Evolutionary conservation across 257 asterid species (phyloP).

Genomic region (Eustoma russellianum): DNA sequence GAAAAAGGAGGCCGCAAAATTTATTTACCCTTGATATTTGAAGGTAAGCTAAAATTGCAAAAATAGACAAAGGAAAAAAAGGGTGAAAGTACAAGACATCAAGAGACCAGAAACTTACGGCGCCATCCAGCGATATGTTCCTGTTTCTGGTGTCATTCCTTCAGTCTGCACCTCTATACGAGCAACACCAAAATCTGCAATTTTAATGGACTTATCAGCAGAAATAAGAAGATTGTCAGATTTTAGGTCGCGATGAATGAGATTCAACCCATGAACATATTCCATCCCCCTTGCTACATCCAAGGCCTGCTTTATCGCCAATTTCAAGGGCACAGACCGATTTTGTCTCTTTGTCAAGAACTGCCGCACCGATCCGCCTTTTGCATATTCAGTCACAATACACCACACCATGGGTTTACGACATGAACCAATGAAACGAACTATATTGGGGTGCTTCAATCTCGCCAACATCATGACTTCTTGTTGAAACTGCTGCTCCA

Average conservation of each 20-base stretch:
- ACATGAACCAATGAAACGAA: conserved; percentile 88
- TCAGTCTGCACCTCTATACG: conserved; percentile 97
- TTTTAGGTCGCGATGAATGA: conserved; percentile 90
- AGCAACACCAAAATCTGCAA: conserved; percentile 98
- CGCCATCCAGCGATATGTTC: conserved; percentile 99
- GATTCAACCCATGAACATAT: conserved; percentile 79
- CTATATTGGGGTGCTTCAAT: conserved; percentile 86
- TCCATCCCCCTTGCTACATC: conserved; percentile 99
- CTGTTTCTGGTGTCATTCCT: conserved; percentile 99
- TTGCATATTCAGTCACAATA: conserved; percentile 93
- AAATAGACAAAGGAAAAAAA: neutral
- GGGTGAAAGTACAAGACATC: neutral
- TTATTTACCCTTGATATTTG: too few relatives aligned
- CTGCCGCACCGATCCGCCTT: conserved; percentile 95
- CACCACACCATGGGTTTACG: conserved; percentile 99
- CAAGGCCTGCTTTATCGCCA: conserved; percentile 98
- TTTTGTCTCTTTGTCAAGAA: conserved; percentile 76
- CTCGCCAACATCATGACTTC: conserved; percentile 97
- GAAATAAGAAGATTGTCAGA: conserved; percentile 90
- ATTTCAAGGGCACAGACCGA: conserved; percentile 79
- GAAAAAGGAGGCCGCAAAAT: too few relatives aligned
- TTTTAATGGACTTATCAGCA: conserved; percentile 88
- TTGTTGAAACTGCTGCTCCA: conserved; percentile 98
- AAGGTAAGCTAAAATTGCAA: too few relatives aligned
- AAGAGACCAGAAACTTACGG: conserved; percentile 59